Base-by-base conservation (phyloP, 768 basidiomycete species). In the Leucosporidium scottii region DNA sequence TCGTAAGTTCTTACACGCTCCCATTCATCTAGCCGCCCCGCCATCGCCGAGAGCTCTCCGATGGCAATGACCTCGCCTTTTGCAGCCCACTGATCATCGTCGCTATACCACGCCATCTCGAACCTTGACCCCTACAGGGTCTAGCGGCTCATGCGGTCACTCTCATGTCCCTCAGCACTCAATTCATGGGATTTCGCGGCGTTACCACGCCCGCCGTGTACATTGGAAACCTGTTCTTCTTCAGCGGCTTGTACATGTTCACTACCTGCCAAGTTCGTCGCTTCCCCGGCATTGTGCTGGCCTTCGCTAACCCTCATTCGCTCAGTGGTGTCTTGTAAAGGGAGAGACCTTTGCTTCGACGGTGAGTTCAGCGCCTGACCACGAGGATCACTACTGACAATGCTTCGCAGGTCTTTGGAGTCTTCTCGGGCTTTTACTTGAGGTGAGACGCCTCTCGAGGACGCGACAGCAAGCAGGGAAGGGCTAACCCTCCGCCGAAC, bases 271-370 rank as follows among this genome's bases (percentile, higher is more conserved):
- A n/a, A n/a, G n/a, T n/a, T n/a, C n/a, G n/a, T n/a, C n/a, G n/a
- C n/a, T n/a, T n/a, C n/a, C n/a, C n/a, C n/a, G n/a, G n/a, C n/a
- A n/a, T n/a, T n/a, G n/a, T n/a, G n/a, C n/a, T n/a, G n/a, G n/a
- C n/a, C n/a, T n/a, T n/a, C n/a, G n/a, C n/a, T n/a, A n/a, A n/a
- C n/a, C n/a, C n/a, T n/a, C n/a, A n/a, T n/a, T n/a, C n/a, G n/a
- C n/a, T n/a, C 39, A 60, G 15, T 60, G 59, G 59, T 60, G 59
- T 27, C 44, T 64, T 9, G 17, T 59, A 31, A 64, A 64, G 57
- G 56, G 57, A 8, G 64, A 64, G 44, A 64, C 64, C 23, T 64
- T 64, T 25, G 49, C 57, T 10, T 51, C 53, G 21, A 20, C 21
- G 62, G 57, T 58, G 6, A 39, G 57, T 34, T 36, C 34, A 12